phyloP scores from a whole-genome alignment of 805 yeast species.

The Wickerhamomyces pijperi region DNA sequence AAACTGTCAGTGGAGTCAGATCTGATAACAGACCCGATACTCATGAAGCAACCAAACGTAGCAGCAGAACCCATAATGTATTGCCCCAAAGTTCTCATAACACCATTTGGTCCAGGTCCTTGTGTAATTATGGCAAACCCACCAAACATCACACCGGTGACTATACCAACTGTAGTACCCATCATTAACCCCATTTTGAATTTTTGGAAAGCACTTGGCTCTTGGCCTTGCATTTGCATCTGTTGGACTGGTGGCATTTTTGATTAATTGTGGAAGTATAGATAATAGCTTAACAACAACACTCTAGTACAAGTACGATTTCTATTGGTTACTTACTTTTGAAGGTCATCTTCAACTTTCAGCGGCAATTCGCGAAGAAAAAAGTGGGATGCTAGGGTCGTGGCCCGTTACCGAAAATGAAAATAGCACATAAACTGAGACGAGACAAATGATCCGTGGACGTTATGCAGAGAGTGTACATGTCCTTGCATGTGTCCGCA shows the following conservation, averaged over 20 bases:
- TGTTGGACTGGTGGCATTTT: slow-evolving; percentile 50
- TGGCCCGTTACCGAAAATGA: too few species aligned
- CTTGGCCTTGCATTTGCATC: slow-evolving; percentile 38
- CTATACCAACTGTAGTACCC: slow-evolving; percentile 82
- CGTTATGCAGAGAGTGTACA: too few species aligned
- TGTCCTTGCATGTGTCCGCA: too few species aligned
- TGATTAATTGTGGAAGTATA: not conserved
- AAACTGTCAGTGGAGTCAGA: slow-evolving; percentile 38
- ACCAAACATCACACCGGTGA: slow-evolving; percentile 90
- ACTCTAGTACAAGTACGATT: too few species aligned
- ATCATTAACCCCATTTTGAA: slow-evolving; percentile 97
- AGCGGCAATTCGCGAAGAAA: too few species aligned
- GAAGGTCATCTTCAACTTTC: too few species aligned
- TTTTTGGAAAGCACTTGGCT: slow-evolving; percentile 87
- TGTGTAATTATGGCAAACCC: slow-evolving; percentile 82
- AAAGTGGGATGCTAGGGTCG: too few species aligned
- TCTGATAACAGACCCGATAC: slow-evolving; percentile 86
- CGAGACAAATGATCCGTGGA: too few species aligned
- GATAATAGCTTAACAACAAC: not conserved
- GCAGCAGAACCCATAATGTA: slow-evolving; percentile 95
- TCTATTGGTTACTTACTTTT: too few species aligned
- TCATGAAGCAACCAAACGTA: slow-evolving; percentile 93
- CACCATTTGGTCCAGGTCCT: slow-evolving; percentile 98
- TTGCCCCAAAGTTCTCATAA: slow-evolving; percentile 92
- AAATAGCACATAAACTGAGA: too few species aligned